phyloP scores from a whole-genome alignment of 1,284 basidiomycete genomes.

The Retiboletus fuscus region DNA sequence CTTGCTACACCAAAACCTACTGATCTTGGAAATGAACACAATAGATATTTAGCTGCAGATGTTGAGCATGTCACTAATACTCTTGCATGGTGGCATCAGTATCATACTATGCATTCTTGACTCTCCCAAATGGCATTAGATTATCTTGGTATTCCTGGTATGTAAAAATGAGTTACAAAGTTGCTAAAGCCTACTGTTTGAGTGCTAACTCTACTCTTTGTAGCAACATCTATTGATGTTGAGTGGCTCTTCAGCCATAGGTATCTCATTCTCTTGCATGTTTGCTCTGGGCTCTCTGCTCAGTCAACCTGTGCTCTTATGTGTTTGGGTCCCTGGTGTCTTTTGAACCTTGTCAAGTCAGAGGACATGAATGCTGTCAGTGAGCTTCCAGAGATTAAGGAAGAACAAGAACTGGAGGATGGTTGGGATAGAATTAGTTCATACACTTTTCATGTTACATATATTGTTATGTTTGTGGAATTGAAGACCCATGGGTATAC shows the following conservation, averaged over 20 bases:
- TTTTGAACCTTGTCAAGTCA: background rate
- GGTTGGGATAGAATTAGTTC: background rate
- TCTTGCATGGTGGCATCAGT: background rate
- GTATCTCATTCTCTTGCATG: background rate
- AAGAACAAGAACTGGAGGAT: background rate
- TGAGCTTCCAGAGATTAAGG: background rate
- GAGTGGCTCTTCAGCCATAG: background rate
- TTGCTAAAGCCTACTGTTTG: too few species aligned
- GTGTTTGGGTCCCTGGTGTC: slow-evolving; percentile 2
- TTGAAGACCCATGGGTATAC: too few species aligned
- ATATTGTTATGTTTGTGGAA: too few species aligned
- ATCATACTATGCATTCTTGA: background rate
- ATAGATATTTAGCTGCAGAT: slow-evolving; percentile 1
- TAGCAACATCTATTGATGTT: slow-evolving; percentile 9
- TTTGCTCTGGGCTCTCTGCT: background rate
- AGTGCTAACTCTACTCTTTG: too few species aligned
- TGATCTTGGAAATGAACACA: background rate
- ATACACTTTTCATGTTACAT: too few species aligned
- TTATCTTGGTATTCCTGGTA: too few species aligned
- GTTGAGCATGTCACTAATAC: slow-evolving; percentile 8
- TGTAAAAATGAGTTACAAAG: too few species aligned
- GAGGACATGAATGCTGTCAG: background rate
- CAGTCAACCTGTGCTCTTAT: background rate
- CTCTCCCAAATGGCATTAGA: background rate
- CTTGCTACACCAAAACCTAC: background rate